These are phyloP conservation scores for Pelargonium australe DNA, from an alignment of 441 rosid genomes.

Conservation along the genomic window DNA sequence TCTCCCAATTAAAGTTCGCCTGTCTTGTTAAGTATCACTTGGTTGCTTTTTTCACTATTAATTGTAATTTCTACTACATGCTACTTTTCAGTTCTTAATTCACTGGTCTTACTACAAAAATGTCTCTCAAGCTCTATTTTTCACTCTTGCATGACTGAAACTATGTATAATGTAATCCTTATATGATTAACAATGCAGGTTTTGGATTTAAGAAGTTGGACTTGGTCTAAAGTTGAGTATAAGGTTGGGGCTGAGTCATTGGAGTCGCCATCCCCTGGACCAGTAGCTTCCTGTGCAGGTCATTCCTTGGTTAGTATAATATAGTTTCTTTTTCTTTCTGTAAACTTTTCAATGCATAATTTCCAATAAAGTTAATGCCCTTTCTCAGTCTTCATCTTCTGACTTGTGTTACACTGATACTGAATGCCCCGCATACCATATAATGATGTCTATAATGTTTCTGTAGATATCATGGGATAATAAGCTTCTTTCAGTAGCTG, in stretches of 20 bases:
- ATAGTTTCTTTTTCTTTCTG: constrained; percentile 17
- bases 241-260: constrained; percentile 45
- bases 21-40: not conserved
- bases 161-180: constrained; percentile 14
- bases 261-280: constrained; percentile 44
- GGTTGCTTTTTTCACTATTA: not conserved
- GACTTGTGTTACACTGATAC: constrained; percentile 18
- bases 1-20: not conserved
- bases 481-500: constrained; percentile 86
- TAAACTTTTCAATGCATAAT: constrained; percentile 14
- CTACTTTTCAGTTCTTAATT: not conserved
- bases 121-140: not conserved
- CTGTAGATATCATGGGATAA: constrained; percentile 85
- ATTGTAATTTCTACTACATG: not conserved
- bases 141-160: not conserved
- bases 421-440: constrained; percentile 10
- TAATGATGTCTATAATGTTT: constrained; percentile 19
- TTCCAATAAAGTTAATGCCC: constrained; percentile 11
- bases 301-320: constrained; percentile 78
- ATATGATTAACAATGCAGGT: constrained; percentile 45
- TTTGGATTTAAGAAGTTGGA: constrained; percentile 90
- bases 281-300: constrained; percentile 75
- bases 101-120: not conserved
- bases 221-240: constrained; percentile 85
- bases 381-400: constrained; percentile 22